Evolutionary conservation across 768 basidiomycete species (phyloP), one percentile per base, ranked within the genome.

Genomic region (Suillus placidus): DNA sequence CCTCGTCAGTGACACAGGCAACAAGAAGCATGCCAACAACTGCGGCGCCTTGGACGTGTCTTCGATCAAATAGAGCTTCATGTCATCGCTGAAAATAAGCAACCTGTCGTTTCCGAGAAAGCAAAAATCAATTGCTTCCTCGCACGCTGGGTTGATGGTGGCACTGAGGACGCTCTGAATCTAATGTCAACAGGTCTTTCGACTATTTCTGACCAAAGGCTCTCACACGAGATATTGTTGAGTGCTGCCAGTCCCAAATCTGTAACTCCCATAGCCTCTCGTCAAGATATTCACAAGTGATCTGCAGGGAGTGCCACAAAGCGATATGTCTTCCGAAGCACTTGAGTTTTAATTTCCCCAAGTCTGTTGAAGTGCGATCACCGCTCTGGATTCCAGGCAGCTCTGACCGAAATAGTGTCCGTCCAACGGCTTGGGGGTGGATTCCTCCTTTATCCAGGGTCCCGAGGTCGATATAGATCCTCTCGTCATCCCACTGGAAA

Each of bases 171-270:
- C 18, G 32, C 54, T 34, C 54, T 55, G 34, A 55, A 55, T 34
- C 10, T 16, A 55, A 20, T 34, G 32, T 55, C 54, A 55, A 55
- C 54, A 55, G 9, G 32, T 34, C 32, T 34, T 55, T 20, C 54
- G 20, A 55, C 10, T 34, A 12, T 6, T 55, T 34, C 32, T 6
- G 54, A 55, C 20, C 20, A 10, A 55, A 34, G 10, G 32, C 20
- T 43, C 52, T 34, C 20, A 54, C 30, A 12, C 18, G 34, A 32
- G 52, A 55, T 1, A 18, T 55, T 34, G 32, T 18, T 34, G 52
- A 55, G 20, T 34, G 52, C 20, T 55, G 52, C 52, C 52, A 55
- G 18, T 55, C 52, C 52, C 52, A 55, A 34, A 55, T 55, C 52
- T 55, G 52, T 32, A 55, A 55, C 20, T 7, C 32, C 52, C 52